phyloP scores from a whole-genome alignment of 805 yeast species.

The Metschnikowia hibisci region DNA sequence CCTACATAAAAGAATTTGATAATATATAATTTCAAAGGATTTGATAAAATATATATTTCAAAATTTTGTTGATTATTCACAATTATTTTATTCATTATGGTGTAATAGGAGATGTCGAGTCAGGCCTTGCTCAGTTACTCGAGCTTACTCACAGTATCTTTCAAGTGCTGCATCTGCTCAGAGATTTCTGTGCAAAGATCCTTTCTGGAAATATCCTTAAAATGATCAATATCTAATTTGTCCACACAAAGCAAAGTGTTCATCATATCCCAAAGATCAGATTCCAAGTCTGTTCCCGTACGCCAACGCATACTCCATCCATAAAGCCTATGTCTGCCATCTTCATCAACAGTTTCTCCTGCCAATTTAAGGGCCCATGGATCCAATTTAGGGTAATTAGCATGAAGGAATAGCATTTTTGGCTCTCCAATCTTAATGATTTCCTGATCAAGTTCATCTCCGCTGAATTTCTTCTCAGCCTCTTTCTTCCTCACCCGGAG shows the following conservation, averaged over 20 bases:
- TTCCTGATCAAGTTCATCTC: slow-evolving; percentile 7
- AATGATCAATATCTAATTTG: slow-evolving; percentile 42
- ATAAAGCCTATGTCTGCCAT: slow-evolving; percentile 52
- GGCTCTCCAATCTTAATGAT: slow-evolving; percentile 10
- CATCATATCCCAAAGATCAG: slow-evolving; percentile 59
- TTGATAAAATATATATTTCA: background rate
- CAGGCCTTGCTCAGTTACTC: slow-evolving; percentile 20
- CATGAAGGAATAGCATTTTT: slow-evolving; percentile 52
- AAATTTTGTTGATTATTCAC: background rate
- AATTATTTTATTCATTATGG: background rate
- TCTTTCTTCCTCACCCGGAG: slow-evolving; percentile 9
- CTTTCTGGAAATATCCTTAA: slow-evolving; percentile 36
- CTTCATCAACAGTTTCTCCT: slow-evolving; percentile 37
- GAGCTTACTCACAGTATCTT: slow-evolving; percentile 22
- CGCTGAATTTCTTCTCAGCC: slow-evolving; percentile 7
- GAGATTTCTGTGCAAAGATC: slow-evolving; percentile 50
- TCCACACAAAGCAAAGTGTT: slow-evolving; percentile 50
- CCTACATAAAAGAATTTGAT: too few relatives aligned
- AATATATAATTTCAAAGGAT: background rate
- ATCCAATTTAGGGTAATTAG: slow-evolving; percentile 64
- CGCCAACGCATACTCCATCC: slow-evolving; percentile 52
- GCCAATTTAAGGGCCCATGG: slow-evolving; percentile 51
- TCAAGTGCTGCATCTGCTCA: slow-evolving; percentile 43
- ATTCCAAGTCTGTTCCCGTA: slow-evolving; percentile 56
- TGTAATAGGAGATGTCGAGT: too few relatives aligned